Evolutionary conservation across 2,329 filamentous ascomycete genomes (phyloP).

Genomic region (Ramularia endophylla): DNA sequence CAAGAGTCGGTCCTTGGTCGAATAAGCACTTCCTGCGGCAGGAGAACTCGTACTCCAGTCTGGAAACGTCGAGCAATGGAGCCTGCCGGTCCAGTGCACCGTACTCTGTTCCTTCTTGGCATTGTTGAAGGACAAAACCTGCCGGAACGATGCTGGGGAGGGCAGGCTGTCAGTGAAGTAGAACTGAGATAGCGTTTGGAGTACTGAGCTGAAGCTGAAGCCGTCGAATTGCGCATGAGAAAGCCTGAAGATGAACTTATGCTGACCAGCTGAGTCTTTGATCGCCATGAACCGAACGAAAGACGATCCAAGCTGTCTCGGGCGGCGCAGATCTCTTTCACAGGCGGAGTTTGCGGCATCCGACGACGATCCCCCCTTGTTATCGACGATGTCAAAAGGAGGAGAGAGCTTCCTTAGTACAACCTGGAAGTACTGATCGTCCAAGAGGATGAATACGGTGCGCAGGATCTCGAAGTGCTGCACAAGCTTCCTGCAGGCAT

Average conservation of each 20-base stretch:
- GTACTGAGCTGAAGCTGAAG: constrained; percentile 4
- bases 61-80: constrained; percentile 13
- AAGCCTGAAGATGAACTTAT: constrained; percentile 26
- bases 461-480: constrained; percentile 44
- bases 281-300: constrained; percentile 23
- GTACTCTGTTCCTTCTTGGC: constrained; percentile 5
- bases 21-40: too few species aligned
- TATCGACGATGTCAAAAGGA: constrained; percentile 25
- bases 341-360: constrained; percentile 8
- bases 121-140: constrained; percentile 2
- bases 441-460: constrained; percentile 46
- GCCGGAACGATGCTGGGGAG: constrained; percentile 3
- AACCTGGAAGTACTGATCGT: constrained; percentile 41
- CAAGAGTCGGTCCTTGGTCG: background rate
- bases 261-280: constrained; percentile 14
- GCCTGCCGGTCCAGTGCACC: constrained; percentile 16
- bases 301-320: constrained; percentile 14
- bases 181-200: constrained; percentile 3
- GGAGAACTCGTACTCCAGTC: background rate
- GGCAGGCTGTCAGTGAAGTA: constrained; percentile 5
- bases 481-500: constrained; percentile 14
- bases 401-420: constrained; percentile 34
- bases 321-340: constrained; percentile 8
- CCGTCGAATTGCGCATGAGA: constrained; percentile 32
- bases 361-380: constrained; percentile 10